A percentile compares a stretch with the other conserved stretches of the same genome.
phyloP scores from a whole-genome alignment of 2,329 filamentous ascomycete genomes.

The Apiospora hydei region DNA sequence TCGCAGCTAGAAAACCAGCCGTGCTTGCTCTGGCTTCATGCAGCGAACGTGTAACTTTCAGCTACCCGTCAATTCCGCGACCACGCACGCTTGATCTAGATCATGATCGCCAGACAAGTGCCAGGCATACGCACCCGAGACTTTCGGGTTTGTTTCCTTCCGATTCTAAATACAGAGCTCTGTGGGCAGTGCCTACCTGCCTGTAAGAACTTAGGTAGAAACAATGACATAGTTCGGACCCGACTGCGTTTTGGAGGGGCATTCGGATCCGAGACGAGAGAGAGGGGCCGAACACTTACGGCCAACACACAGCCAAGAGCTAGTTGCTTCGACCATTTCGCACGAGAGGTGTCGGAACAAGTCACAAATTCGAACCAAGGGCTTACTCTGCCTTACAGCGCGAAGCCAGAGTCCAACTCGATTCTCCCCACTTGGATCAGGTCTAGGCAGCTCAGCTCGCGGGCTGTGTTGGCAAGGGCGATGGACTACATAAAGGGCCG shows the following conservation, averaged over 20 bases:
- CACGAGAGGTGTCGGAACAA: neutral
- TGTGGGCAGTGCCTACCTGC: no score
- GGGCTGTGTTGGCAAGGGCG: neutral
- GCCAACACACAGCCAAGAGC: neutral
- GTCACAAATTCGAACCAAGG: neutral
- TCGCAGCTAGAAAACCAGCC: neutral
- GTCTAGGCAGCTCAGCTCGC: neutral
- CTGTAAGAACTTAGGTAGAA: neutral
- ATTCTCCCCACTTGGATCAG: neutral
- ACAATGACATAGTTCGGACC: neutral
- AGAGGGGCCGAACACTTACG: no score
- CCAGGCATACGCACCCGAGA: neutral
- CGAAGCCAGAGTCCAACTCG: neutral
- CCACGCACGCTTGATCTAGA: neutral
- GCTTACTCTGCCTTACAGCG: neutral
- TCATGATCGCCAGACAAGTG: neutral
- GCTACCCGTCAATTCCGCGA: neutral
- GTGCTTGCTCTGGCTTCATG: neutral
- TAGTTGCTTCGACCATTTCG: neutral
- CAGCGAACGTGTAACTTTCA: neutral
- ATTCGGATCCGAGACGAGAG: neutral
- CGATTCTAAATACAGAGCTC: no score
- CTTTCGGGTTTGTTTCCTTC: neutral
- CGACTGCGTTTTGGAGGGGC: neutral
- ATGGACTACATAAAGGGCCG: neutral